phyloP scores from a whole-genome alignment of 306 rosid genomes.

The Erythrophleum fordii region DNA sequence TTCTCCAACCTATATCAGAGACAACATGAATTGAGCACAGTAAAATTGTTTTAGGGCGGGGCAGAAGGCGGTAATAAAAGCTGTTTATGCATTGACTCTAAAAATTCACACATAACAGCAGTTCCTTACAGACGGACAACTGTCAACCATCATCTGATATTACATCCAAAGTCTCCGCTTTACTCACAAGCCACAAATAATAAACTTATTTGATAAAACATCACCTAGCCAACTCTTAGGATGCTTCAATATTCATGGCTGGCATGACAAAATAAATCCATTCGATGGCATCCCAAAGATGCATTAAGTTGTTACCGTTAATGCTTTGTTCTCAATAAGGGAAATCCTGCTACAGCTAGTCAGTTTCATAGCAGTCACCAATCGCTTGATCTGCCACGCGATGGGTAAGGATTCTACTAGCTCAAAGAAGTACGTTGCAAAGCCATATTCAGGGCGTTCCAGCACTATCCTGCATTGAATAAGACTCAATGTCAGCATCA shows the following conservation, averaged over 20 bases:
- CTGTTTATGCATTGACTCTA: background rate
- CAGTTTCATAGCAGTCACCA: constrained; percentile 87
- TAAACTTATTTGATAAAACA: background rate
- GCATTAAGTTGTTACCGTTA: constrained; percentile 57
- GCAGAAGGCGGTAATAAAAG: constrained; percentile 10
- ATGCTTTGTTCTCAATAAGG: constrained; percentile 73
- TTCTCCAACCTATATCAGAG: constrained; percentile 50
- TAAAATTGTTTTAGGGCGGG: background rate
- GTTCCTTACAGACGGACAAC: background rate
- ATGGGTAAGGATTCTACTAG: constrained; percentile 68
- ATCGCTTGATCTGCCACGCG: constrained; percentile 88
- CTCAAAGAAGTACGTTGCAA: constrained; percentile 95
- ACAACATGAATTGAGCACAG: constrained; percentile 24
- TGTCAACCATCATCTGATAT: background rate
- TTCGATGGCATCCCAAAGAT: constrained; percentile 18
- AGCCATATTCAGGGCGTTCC: constrained; percentile 97
- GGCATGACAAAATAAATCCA: constrained; percentile 13
- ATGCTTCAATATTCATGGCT: constrained; percentile 20
- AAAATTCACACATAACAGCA: background rate
- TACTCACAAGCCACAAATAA: background rate
- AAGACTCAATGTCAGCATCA: constrained; percentile 34
- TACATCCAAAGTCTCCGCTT: constrained; percentile 13
- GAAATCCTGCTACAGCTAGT: constrained; percentile 80
- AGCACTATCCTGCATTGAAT: constrained; percentile 77
- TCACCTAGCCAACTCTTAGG: background rate